A percentile compares a stretch with the other conserved stretches of the same genome.
phyloP scores from a whole-genome alignment of 257 asterid genomes.

The Ligustrum vulgare region DNA sequence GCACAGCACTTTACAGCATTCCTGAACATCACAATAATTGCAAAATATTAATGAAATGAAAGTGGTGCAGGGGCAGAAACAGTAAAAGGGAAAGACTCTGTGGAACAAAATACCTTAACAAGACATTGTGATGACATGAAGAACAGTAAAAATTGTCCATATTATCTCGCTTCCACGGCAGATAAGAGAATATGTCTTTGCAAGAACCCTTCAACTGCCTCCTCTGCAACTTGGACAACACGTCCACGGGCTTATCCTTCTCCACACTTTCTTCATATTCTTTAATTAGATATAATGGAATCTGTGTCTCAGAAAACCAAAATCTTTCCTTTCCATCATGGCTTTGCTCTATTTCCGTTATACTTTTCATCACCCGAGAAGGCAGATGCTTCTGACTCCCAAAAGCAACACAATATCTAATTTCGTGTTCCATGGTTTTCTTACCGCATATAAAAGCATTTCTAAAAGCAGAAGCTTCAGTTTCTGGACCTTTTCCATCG shows the following conservation, averaged over 20 bases:
- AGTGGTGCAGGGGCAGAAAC: conserved; percentile 10
- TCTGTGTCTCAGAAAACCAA: conserved; percentile 74
- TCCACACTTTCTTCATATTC: conserved; percentile 62
- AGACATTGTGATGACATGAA: conserved; percentile 57
- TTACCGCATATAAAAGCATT: conserved; percentile 64
- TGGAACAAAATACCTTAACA: conserved; percentile 50
- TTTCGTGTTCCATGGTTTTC: conserved; percentile 49
- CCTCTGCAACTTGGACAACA: conserved; percentile 44
- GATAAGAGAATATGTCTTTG: conserved; percentile 53
- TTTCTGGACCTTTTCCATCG: conserved; percentile 70
- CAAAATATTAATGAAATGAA: conserved; percentile 24
- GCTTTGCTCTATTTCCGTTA: conserved; percentile 55
- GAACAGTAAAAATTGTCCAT: conserved; percentile 41
- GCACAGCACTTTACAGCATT: conserved; percentile 61
- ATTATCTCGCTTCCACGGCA: conserved; percentile 52
- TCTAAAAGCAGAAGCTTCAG: conserved; percentile 79
- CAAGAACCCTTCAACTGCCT: conserved; percentile 43
- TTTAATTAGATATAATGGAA: conserved; percentile 75
- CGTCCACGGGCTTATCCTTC: conserved; percentile 36
- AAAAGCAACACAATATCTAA: conserved; percentile 67
- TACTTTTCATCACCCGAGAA: conserved; percentile 73
- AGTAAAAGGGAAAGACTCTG: conserved; percentile 8
- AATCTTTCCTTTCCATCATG: conserved; percentile 60
- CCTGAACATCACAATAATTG: conserved; percentile 48
- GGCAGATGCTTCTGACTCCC: conserved; percentile 85